Percentiles rank a stretch among this genome's conserved stretches.
Conservation (phyloP, 176 grass and related monocot genomes). For the Cenchrus americanus region DNA sequence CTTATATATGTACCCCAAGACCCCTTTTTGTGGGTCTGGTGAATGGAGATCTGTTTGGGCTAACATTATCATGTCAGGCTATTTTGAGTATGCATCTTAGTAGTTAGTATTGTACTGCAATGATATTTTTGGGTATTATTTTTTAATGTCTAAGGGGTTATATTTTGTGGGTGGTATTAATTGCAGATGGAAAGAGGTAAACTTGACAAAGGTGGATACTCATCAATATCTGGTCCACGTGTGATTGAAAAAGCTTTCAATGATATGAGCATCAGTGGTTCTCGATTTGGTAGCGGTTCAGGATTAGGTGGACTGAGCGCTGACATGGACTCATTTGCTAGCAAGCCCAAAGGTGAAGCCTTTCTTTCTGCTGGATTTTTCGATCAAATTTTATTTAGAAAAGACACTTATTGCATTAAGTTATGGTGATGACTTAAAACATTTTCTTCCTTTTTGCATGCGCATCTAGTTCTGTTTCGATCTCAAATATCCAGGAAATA, state of each 20-base stretch:
- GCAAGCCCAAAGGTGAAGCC: constrained; percentile 67
- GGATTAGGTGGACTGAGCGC: constrained; percentile 63
- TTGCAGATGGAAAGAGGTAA: constrained; percentile 81
- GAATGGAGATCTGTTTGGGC: too few relatives aligned
- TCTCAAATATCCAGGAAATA: neutral
- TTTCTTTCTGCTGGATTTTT: neutral
- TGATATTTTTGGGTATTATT: constrained; percentile 32
- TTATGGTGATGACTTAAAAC: neutral
- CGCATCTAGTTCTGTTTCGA: neutral
- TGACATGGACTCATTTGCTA: constrained; percentile 64
- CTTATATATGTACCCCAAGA: too few relatives aligned
- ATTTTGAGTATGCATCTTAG: constrained; percentile 22
- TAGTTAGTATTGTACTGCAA: neutral
- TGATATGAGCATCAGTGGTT: constrained; percentile 69
- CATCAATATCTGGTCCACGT: constrained; percentile 71
- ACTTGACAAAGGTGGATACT: constrained; percentile 79
- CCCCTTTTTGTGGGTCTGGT: too few relatives aligned
- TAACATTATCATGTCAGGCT: neutral
- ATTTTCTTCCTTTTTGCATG: neutral
- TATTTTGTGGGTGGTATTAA: constrained; percentile 16
- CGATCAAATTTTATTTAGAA: constrained; percentile 18
- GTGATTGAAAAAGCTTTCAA: constrained; percentile 64
- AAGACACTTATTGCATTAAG: neutral
- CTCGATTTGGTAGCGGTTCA: constrained; percentile 77
- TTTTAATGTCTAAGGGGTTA: constrained; percentile 20